Evolutionary conservation across 2,329 filamentous ascomycete genomes (phyloP), one percentile per base, ranked within the genome.

Genomic region (Calonectria crousiana): DNA sequence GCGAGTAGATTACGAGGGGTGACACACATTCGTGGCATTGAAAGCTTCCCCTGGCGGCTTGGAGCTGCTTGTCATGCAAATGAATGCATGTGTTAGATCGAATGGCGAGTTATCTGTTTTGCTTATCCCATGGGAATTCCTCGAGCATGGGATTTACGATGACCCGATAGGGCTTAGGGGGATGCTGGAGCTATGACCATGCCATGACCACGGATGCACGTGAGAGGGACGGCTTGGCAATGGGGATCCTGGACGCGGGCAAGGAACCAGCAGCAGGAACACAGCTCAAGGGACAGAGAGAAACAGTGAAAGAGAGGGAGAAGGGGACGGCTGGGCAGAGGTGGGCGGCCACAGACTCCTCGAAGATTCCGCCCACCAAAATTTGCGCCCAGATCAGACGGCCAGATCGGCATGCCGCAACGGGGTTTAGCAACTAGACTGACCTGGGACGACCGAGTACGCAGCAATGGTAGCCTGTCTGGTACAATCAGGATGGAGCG

Each of bases 121-220:
- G 67, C 44, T 66, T 32, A 44, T 73, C 69, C 71, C 58, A 72
- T 26, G 67, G 69, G 70, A 66, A 77, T 70, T 49, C 67, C 58
- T 72, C 68, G 52, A 66, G 72, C 36, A 58, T 58, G 28, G 51
- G 72, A 73, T 73, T 69, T 36, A n/a, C 28, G 44, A 23, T 65
- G 69, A 67, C 77, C 75, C 69, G 74, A 80, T 76, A 79, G 75
- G 78, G 81, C 76, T 81, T 82, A 81, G 78, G 53, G 73, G 30
- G 36, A 53, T 62, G 62, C 67, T 26, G 73, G 74, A 81, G 81
- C 82, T 82, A 81, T 81, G 82, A 78, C 80, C 81, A 82, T 68
- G 67, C 79, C 81, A 81, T 67, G 62, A 34, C 47, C 38, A 36
- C 30, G 36, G 23, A 67, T 75, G 60, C 73, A 77, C 80, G 80